phyloP scores from a whole-genome alignment of 1,284 basidiomycete species.

The Chondrostereum purpureum region DNA sequence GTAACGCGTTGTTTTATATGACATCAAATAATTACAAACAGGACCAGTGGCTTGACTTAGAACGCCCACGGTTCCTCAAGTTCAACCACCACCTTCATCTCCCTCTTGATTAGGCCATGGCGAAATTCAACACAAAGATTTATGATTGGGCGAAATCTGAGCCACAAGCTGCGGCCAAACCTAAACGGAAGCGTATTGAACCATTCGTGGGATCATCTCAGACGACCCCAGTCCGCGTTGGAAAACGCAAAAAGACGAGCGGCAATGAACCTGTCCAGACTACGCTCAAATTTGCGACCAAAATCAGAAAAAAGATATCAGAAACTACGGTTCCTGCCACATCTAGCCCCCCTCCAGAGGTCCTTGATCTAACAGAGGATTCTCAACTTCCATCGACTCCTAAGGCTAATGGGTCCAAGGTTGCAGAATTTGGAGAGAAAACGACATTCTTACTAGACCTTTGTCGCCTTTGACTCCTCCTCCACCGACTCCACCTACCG shows the following conservation, averaged over 20 bases:
- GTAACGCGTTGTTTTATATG: conserved; percentile 5
- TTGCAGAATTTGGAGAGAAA: too few relatives aligned
- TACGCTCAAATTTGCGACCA: too few relatives aligned
- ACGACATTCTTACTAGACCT: conserved; percentile 18
- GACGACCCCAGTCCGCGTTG: background rate
- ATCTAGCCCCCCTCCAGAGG: too few relatives aligned
- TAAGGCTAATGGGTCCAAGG: too few relatives aligned
- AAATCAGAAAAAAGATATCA: too few relatives aligned
- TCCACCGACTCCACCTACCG: background rate
- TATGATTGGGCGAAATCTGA: background rate
- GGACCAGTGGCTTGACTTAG: background rate
- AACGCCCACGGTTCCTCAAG: too few relatives aligned
- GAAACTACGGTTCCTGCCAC: background rate
- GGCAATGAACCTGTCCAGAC: too few relatives aligned
- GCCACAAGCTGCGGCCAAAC: background rate
- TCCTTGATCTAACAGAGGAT: conserved; percentile 4
- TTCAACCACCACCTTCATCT: too few relatives aligned
- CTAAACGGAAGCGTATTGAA: conserved; percentile 9
- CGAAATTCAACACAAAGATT: too few relatives aligned
- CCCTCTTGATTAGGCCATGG: too few relatives aligned
- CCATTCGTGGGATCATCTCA: conserved; percentile 1
- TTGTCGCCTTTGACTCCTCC: conserved; percentile 4
- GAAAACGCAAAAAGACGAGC: too few relatives aligned
- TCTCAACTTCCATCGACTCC: background rate
- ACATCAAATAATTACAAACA: conserved; percentile 1